Base-by-base conservation (phyloP, 768 basidiomycete species). In the Phlegmacium glaucopus region DNA sequence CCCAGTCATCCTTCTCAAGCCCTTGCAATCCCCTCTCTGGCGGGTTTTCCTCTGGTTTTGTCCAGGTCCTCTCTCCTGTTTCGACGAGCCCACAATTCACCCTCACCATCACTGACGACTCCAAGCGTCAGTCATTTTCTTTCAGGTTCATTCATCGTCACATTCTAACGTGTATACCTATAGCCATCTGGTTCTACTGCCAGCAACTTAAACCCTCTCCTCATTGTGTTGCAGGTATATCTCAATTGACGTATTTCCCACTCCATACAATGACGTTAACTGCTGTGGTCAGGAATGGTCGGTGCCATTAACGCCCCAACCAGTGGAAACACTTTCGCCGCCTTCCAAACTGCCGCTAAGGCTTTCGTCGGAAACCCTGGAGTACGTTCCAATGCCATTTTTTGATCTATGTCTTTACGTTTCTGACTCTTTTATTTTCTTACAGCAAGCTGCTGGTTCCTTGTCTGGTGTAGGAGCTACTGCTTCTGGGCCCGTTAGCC, bases 121-220 rank as follows among this genome's bases (percentile, higher is more conserved):
- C 62, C 5, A 65, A 61, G 47, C 79, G 79, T 79, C n/a, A 47
- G 53, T 76, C 62, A 6, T 25, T 27, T 25, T 17, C 11, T 27
- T 17, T 13, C 56, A 51, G 58, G 48, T 17, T 12, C 9, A 9
- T n/a, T n/a, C n/a, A n/a, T n/a, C n/a, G n/a, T n/a, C n/a, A n/a
- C n/a, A n/a, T n/a, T n/a, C n/a, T n/a, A n/a, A n/a, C n/a, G n/a
- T n/a, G n/a, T n/a, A n/a, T 28, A 16, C 41, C 25, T 16, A 6
- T 35, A 67, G 79, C 79, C 4, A 70, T 81, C 38, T 82, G 77
- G 76, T 79, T 80, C 71, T 81, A 67, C 72, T 82, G 80, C 68
- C 76, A 78, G 50, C 76, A 76, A 57, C 59, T 70, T 10, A 2
- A 43, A 4, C 73, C 72, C 1, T 1, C 35, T 2, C 60, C 67